Evolutionary conservation across 2,329 filamentous ascomycete genomes (phyloP).

Genomic region (Venturia asperata): DNA sequence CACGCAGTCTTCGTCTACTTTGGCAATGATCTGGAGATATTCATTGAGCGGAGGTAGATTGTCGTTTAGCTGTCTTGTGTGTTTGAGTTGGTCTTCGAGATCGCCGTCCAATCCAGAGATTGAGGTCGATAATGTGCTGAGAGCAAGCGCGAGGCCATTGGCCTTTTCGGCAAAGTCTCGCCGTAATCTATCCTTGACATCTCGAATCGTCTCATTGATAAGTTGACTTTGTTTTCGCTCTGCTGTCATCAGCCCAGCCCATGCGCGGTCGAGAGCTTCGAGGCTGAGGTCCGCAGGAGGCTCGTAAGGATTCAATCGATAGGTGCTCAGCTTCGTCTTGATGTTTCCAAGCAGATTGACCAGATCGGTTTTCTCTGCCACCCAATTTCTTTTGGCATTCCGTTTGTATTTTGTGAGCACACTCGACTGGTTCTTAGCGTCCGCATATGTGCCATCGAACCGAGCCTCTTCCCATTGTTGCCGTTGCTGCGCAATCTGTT

Average conservation of each 20-base stretch:
- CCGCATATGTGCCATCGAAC: slow-evolving; percentile 85
- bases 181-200: slow-evolving; percentile 93
- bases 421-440: slow-evolving; percentile 79
- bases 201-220: slow-evolving; percentile 97
- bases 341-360: slow-evolving; percentile 93
- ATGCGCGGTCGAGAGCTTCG: slow-evolving; percentile 75
- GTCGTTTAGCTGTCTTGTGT: slow-evolving; percentile 76
- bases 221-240: slow-evolving; percentile 85
- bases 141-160: slow-evolving; percentile 91
- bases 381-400: slow-evolving; percentile 87
- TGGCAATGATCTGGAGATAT: slow-evolving; percentile 80
- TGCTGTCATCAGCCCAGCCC: slow-evolving; percentile 69
- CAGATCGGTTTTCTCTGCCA: slow-evolving; percentile 93
- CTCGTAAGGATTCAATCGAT: slow-evolving; percentile 82
- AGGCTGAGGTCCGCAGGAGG: slow-evolving; percentile 77
- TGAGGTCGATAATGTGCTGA: slow-evolving; percentile 90
- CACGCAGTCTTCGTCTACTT: slow-evolving; percentile 78
- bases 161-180: slow-evolving; percentile 95
- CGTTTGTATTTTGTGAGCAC: slow-evolving; percentile 86
- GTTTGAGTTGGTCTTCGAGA: slow-evolving; percentile 85
- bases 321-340: slow-evolving; percentile 96
- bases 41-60: slow-evolving; percentile 84
- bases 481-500: slow-evolving; percentile 65
- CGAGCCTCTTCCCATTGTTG: slow-evolving; percentile 68
- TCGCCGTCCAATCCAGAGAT: slow-evolving; percentile 97